Conservation (phyloP, 192 early-diverging fungal genomes). For the Umbelopsis ramanniana region DNA sequence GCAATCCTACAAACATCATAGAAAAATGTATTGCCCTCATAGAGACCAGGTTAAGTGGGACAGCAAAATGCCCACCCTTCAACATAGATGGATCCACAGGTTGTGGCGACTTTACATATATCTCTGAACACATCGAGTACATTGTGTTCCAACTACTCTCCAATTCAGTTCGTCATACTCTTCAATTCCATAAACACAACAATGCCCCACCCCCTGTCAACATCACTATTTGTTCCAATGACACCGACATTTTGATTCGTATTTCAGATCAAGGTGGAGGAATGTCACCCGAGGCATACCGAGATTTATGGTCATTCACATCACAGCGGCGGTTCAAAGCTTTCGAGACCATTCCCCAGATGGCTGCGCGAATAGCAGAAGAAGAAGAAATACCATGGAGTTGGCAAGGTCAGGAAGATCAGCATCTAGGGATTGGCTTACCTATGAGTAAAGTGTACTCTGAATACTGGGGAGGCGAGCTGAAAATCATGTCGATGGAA, state of each 20-base stretch:
- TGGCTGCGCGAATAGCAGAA: conserved; percentile 72
- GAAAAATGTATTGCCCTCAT: conserved; percentile 34
- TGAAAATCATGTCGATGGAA: conserved; percentile 80
- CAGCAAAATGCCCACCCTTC: conserved; percentile 37
- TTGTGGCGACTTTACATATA: conserved; percentile 71
- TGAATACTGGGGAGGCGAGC: conserved; percentile 93
- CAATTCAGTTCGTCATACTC: conserved; percentile 81
- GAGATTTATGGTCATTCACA: conserved; percentile 43
- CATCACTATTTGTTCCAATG: conserved; percentile 81
- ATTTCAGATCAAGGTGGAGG: conserved; percentile 94
- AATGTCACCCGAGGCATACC: conserved; percentile 49
- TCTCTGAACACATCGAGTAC: conserved; percentile 94
- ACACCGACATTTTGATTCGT: conserved; percentile 83
- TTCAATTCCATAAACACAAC: conserved; percentile 53
- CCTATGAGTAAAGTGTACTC: conserved; percentile 91
- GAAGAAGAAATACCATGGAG: conserved; percentile 31
- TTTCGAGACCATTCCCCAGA: conserved; percentile 74
- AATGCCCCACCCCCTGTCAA: conserved; percentile 69
- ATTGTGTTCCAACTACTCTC: conserved; percentile 91
- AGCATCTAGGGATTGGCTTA: conserved; percentile 84
- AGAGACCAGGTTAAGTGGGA: conserved; percentile 38
- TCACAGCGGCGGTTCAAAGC: conserved; percentile 61
- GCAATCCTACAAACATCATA: conserved; percentile 8
- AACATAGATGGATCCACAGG: conserved; percentile 66
- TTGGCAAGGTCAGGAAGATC: conserved; percentile 19